Percentiles rank a stretch among this genome's conserved stretches.
phyloP scores from a whole-genome alignment of 169 alveolate genomes.

The Plasmodium berghei region DNA sequence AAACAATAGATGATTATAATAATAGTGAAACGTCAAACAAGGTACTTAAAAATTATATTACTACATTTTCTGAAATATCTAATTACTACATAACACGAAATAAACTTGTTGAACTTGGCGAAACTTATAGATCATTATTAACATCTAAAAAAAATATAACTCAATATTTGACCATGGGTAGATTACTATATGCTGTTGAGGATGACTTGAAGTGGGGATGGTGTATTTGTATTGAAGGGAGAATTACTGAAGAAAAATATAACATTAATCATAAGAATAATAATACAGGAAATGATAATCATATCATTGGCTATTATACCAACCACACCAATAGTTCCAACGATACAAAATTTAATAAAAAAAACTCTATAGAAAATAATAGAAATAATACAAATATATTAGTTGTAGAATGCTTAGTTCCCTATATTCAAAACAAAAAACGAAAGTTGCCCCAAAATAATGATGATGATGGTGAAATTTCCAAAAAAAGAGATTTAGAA shows the following conservation, averaged over 20 bases:
- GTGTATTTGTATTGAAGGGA: slow-evolving; percentile 83
- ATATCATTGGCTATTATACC: background rate
- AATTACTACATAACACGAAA: slow-evolving; percentile 37
- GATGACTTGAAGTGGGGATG: slow-evolving; percentile 87
- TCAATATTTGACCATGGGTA: slow-evolving; percentile 90
- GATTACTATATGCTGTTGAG: slow-evolving; percentile 87
- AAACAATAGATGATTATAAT: background rate
- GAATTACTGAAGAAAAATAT: slow-evolving; percentile 57
- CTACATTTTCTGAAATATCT: slow-evolving; percentile 56
- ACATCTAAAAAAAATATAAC: slow-evolving; percentile 83
- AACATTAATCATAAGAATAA: background rate
- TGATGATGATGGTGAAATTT: slow-evolving; percentile 50
- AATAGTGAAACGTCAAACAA: slow-evolving; percentile 23
- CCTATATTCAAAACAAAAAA: slow-evolving; percentile 77
- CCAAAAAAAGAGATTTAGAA: background rate
- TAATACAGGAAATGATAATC: background rate
- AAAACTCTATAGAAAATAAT: background rate
- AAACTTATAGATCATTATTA: slow-evolving; percentile 48
- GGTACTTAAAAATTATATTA: slow-evolving; percentile 34
- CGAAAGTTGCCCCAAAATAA: slow-evolving; percentile 60
- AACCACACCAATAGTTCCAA: background rate
- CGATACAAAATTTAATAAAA: background rate
- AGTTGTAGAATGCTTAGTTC: slow-evolving; percentile 63
- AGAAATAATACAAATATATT: background rate
- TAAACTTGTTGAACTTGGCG: slow-evolving; percentile 54